phyloP scores from a whole-genome alignment of 257 asterid genomes.

The Fraxinus anomala region DNA sequence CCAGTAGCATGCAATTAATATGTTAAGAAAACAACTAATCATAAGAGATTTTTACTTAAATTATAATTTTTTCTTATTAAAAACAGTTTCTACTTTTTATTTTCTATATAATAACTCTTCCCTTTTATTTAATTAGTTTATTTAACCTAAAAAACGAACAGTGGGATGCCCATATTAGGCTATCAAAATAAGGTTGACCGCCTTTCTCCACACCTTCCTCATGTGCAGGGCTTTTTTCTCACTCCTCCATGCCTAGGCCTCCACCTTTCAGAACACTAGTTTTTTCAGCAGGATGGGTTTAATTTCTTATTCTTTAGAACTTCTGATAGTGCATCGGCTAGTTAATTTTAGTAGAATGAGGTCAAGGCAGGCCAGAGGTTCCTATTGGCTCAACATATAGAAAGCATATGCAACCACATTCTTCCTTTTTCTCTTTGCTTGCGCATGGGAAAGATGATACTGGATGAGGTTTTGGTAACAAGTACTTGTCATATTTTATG shows the following conservation, averaged over 20 bases:
- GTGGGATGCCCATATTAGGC: neutral
- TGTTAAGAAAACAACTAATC: neutral
- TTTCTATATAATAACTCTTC: neutral
- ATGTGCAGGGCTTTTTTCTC: neutral
- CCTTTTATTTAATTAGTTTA: neutral
- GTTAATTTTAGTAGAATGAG: neutral
- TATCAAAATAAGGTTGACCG: neutral
- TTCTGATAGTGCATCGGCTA: neutral
- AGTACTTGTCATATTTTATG: constrained; percentile 10
- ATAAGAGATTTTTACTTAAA: neutral
- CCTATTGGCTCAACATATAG: neutral
- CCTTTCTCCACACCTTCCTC: neutral
- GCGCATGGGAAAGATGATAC: neutral
- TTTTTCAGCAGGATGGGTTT: neutral
- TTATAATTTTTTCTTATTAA: neutral
- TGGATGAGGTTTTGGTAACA: neutral
- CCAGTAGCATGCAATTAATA: neutral
- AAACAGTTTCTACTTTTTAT: neutral
- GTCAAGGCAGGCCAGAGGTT: neutral
- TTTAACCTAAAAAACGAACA: neutral
- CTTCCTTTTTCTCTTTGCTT: neutral
- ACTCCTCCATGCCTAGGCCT: neutral
- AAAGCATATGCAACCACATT: neutral
- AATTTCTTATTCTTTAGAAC: neutral
- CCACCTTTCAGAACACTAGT: neutral